Evolutionary conservation across 495 filamentous ascomycete genomes (phyloP), one percentile per base, ranked within the genome.

Genomic region (Penicillium silybi): DNA sequence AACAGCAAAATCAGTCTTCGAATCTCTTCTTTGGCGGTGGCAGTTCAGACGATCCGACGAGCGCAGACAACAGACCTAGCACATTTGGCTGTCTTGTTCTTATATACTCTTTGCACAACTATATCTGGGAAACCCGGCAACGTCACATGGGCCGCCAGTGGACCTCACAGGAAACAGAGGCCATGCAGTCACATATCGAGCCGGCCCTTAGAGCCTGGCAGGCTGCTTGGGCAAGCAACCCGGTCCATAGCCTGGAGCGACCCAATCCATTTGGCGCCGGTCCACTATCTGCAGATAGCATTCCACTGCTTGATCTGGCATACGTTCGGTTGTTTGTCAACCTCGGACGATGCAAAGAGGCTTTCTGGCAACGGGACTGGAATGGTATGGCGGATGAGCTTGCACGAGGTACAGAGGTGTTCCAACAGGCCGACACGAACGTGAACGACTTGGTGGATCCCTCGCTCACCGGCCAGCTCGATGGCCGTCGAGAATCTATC

Each of bases 61-160:
- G 80, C 59, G 83, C 78, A 48, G 81, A 91, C 43, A 72, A 95
- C 48, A 85, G 84, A 53, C 91, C 92, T 2, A 97, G 93, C 68
- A 93, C 92, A 6, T 96, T 96, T 61, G 93, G 93, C 18, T 97
- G 93, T 69, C 73, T 97, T 15, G 80, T 96, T 10, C 75, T 98
- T 46, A 97, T 98, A 64, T 95, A 96, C 67, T 92, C 93, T 1
- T 73, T 98, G 22, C 93, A 98, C 69, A 96, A 96, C 55, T 97
- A 97, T 67, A 96, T 97, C 40, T 97, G 93, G 93, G 92, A 97
- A 70, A 96, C 91, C 1, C 82, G 93, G 35, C 92, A 96, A 66
- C 76, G 90, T 32, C 92, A 97, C 60, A 85, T 91, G 62, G 91
- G 88, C 51, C 85, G 90, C 53, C 81, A 89, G 53, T 97, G 92